A percentile compares a stretch with the other conserved stretches of the same genome.
Conservation (phyloP, 1,284 basidiomycete genomes). For the Ganoderma lingzhi region DNA sequence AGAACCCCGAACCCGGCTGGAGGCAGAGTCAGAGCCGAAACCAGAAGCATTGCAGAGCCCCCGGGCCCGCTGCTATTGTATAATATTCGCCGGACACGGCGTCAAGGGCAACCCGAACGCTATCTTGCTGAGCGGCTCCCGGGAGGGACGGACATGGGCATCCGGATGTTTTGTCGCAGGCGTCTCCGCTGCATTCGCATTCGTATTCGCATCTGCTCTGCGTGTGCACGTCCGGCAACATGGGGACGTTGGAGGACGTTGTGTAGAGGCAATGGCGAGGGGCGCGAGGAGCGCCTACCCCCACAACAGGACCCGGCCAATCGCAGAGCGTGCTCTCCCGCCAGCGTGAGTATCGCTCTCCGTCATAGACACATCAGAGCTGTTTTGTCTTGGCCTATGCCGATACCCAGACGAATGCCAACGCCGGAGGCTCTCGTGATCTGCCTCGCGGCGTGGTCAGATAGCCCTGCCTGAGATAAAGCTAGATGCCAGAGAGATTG, state of each 20-base stretch:
- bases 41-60: neutral
- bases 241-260: neutral
- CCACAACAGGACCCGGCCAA: neutral
- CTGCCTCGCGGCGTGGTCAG: slow-evolving; percentile 1
- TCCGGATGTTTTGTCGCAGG: slow-evolving; percentile 3
- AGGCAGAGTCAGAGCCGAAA: neutral
- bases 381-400: neutral
- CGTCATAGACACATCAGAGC: neutral
- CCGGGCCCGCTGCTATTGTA: neutral
- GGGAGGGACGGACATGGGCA: neutral
- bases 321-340: neutral
- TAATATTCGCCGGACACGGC: neutral
- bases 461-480: slow-evolving; percentile 10
- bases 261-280: slow-evolving; percentile 1
- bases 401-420: neutral
- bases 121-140: slow-evolving; percentile 5
- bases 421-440: neutral
- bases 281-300: neutral
- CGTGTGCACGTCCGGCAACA: neutral
- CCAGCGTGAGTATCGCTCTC: neutral
- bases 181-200: neutral
- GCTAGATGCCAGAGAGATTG: neutral
- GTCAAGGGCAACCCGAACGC: neutral
- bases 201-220: slow-evolving; percentile 1
- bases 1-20: slow-evolving; percentile 4